phyloP scores from a whole-genome alignment of 23 red algal species.

The Gracilaria gracilis region DNA sequence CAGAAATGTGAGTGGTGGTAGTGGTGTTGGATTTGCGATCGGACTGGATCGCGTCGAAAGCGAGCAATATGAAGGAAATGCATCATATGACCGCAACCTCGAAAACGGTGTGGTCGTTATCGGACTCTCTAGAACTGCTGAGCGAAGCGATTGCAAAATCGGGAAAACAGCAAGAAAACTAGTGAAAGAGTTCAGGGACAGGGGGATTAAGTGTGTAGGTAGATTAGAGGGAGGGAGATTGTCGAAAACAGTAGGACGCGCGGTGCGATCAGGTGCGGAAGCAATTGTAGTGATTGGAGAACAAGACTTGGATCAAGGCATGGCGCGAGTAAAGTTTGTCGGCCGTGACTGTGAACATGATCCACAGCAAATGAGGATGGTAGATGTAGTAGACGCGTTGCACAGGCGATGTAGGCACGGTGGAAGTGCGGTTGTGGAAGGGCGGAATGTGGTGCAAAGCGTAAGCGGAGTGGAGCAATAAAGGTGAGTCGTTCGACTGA shows the following conservation, averaged over 20 bases:
- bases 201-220: constrained; percentile 18
- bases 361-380: not conserved
- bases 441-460: not conserved
- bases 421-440: not conserved
- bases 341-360: not conserved
- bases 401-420: not conserved
- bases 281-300: constrained; percentile 56
- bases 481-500: not conserved
- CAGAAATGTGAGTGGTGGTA: constrained; percentile 39
- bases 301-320: constrained; percentile 29
- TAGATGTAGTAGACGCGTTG: constrained; percentile 2
- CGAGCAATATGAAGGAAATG: constrained; percentile 37
- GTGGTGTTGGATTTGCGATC: constrained; percentile 67
- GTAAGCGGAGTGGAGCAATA: not conserved
- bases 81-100: constrained; percentile 38
- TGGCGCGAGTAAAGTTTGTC: constrained; percentile 43
- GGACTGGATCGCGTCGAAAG: constrained; percentile 66
- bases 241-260: constrained; percentile 45
- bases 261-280: constrained; percentile 16
- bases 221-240: constrained; percentile 25
- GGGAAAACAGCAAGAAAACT: constrained; percentile 41
- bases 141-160: not conserved
- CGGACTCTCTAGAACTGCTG: constrained; percentile 7
- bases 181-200: constrained; percentile 36
- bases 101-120: constrained; percentile 47